Percentiles rank a stretch among this genome's conserved stretches.
Conservation (phyloP, 805 yeast genomes). For the Brettanomyces bruxellensis region DNA sequence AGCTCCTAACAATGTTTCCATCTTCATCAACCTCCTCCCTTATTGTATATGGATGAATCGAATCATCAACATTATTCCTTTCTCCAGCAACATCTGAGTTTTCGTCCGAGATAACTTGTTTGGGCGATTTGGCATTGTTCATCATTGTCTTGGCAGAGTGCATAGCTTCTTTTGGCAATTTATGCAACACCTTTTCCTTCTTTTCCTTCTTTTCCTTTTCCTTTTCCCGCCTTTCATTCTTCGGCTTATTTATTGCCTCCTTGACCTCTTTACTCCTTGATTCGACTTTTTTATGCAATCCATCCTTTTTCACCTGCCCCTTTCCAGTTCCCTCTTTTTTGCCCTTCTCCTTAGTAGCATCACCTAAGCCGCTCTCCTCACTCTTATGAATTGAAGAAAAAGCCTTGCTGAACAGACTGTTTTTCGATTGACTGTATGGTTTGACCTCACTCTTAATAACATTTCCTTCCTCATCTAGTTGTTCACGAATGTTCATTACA, state of each 20-base stretch:
- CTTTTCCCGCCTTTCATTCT: no score
- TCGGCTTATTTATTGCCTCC: not conserved
- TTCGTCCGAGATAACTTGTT: not conserved
- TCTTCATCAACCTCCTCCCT: constrained; percentile 74
- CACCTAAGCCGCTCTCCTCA: not conserved
- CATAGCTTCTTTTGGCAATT: constrained; percentile 5
- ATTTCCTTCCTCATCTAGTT: constrained; percentile 76
- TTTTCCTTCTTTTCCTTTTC: not conserved
- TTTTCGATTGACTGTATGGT: constrained; percentile 19
- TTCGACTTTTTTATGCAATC: not conserved
- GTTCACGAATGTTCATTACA: constrained; percentile 76
- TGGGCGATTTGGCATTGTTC: not conserved
- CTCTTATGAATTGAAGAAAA: not conserved
- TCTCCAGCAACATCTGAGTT: not conserved
- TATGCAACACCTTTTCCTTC: constrained; percentile 17
- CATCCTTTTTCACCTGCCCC: not conserved
- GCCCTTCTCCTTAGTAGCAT: not conserved
- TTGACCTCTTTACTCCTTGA: not conserved
- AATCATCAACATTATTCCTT: not conserved
- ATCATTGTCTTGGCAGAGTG: not conserved
- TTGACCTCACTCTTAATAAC: constrained; percentile 39
- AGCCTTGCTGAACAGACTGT: constrained; percentile 1
- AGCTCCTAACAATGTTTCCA: constrained; percentile 49
- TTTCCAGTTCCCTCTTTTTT: not conserved
- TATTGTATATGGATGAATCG: constrained; percentile 46